Evolutionary conservation across 768 basidiomycete species (phyloP).

Genomic region (Tulasnella sp.): DNA sequence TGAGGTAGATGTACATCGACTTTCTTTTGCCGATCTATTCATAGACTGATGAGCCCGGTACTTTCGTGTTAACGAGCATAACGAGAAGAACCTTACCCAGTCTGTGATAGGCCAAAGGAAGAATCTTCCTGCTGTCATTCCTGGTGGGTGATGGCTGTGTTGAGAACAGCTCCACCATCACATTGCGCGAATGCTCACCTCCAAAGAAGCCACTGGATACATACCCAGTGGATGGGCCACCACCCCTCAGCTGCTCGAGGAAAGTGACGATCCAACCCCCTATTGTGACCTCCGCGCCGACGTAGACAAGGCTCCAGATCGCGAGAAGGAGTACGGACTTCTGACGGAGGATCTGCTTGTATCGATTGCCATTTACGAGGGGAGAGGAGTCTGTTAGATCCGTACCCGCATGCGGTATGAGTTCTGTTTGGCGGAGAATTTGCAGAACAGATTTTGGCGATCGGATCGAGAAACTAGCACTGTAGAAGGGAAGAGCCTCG

Average conservation of each 20-base stretch:
- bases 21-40: constrained; percentile 15
- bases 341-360: constrained; percentile 39
- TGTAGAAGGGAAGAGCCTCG: too few species aligned
- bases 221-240: constrained; percentile 40
- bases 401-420: background rate
- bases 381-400: background rate
- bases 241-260: constrained; percentile 36
- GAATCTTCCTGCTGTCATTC: constrained; percentile 16
- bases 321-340: constrained; percentile 53
- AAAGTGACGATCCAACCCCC: constrained; percentile 49
- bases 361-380: background rate
- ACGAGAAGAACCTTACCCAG: background rate
- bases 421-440: too few species aligned
- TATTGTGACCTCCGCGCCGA: constrained; percentile 43
- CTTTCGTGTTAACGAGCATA: too few species aligned
- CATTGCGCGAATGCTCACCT: too few species aligned
- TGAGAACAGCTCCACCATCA: too few species aligned
- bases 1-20: constrained; percentile 18
- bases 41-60: background rate
- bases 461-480: too few species aligned
- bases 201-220: constrained; percentile 43
- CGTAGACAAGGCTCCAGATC: constrained; percentile 53
- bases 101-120: constrained; percentile 9
- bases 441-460: too few species aligned
- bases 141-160: too few species aligned